Conservation (phyloP, 2,329 filamentous ascomycete species). For the Phialemoniopsis sp. region DNA sequence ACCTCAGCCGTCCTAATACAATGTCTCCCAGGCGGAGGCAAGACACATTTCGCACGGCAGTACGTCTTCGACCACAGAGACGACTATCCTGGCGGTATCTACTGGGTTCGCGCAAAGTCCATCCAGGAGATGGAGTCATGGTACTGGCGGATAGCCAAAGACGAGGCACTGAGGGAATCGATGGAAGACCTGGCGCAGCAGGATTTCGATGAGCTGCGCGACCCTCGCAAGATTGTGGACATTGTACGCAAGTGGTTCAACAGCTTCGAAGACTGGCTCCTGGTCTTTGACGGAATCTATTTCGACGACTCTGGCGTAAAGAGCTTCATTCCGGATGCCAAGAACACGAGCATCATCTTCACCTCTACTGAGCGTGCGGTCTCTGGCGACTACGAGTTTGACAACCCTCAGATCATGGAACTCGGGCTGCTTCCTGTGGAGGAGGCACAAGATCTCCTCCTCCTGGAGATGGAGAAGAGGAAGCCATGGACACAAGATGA, state of each 20-base stretch:
- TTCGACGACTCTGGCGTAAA: constrained; percentile 55
- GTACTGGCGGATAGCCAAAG: constrained; percentile 63
- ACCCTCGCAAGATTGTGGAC: constrained; percentile 45
- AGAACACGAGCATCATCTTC: constrained; percentile 61
- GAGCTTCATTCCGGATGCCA: constrained; percentile 60
- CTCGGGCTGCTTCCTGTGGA: constrained; percentile 49
- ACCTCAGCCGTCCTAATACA: constrained; percentile 62
- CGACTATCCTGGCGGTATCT: constrained; percentile 62
- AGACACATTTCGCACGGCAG: constrained; percentile 64
- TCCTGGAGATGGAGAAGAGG: constrained; percentile 58
- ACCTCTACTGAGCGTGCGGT: constrained; percentile 60
- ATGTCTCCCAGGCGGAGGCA: constrained; percentile 62
- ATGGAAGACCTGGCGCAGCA: constrained; percentile 21
- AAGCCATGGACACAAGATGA: constrained; percentile 51
- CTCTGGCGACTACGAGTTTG: constrained; percentile 51
- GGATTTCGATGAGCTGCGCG: constrained; percentile 28
- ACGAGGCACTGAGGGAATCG: constrained; percentile 39
- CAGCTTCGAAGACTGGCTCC: constrained; percentile 57
- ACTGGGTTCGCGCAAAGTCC: constrained; percentile 65
- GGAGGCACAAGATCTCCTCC: constrained; percentile 57
- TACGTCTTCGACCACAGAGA: constrained; percentile 59
- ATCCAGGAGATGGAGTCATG: constrained; percentile 53
- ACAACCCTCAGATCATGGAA: constrained; percentile 52
- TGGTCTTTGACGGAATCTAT: constrained; percentile 63
- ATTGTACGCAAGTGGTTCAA: constrained; percentile 60